Conservation (phyloP, 306 rosid species). For the Styphnolobium japonicum region DNA sequence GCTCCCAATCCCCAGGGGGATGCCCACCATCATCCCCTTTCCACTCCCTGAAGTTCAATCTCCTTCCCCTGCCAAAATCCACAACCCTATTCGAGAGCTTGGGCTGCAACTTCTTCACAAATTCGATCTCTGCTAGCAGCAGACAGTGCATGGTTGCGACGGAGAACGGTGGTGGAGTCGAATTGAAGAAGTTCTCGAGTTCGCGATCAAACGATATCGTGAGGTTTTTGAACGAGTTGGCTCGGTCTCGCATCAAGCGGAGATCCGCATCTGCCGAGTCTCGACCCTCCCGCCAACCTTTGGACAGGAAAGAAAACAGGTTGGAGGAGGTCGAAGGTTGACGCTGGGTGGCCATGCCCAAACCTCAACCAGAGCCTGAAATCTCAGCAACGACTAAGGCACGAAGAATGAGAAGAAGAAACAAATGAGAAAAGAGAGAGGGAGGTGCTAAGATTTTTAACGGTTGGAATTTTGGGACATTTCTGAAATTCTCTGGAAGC, state of each 20-base stretch:
- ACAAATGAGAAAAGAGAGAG: not conserved
- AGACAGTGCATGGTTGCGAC: conserved; percentile 68
- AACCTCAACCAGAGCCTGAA: not conserved
- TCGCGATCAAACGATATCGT: conserved; percentile 91
- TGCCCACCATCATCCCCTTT: conserved; percentile 52
- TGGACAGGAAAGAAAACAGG: conserved; percentile 82
- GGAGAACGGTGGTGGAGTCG: conserved; percentile 49
- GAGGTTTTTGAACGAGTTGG: conserved; percentile 82
- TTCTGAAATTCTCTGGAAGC: conserved; percentile 29
- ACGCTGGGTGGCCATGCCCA: conserved; percentile 51
- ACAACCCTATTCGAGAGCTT: conserved; percentile 54
- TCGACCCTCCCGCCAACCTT: conserved; percentile 91
- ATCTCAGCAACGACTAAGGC: not conserved
- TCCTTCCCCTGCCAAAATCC: conserved; percentile 56
- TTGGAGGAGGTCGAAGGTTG: conserved; percentile 52
- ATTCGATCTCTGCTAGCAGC: conserved; percentile 79
- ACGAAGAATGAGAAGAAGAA: not conserved
- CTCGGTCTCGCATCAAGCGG: conserved; percentile 78
- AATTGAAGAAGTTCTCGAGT: conserved; percentile 78
- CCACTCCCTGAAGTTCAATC: conserved; percentile 58
- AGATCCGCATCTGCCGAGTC: conserved; percentile 97
- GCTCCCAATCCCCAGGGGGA: conserved; percentile 70
- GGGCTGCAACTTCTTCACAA: conserved; percentile 81
- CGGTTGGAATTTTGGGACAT: conserved; percentile 23
- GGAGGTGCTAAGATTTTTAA: not conserved